Evolutionary conservation across 1,284 basidiomycete species (phyloP).

Genomic region (Ustilago vetiveriae): DNA sequence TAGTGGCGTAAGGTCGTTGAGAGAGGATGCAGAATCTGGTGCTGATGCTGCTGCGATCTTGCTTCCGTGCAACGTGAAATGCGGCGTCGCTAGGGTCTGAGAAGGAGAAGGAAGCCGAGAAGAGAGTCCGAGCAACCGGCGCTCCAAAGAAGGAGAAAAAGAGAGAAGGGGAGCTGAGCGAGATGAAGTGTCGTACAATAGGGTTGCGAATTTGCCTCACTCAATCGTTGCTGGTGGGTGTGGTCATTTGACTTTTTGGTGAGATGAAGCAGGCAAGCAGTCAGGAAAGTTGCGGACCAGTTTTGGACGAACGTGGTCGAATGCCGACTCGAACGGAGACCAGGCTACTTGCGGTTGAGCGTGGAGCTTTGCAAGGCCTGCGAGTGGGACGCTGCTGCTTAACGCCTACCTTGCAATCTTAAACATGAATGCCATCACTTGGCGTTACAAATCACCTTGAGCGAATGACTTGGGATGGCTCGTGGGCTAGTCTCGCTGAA

Average conservation of each 20-base stretch:
- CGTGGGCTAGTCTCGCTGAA: too few species aligned
- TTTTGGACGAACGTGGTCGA: not conserved
- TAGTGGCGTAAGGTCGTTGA: too few species aligned
- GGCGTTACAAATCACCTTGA: too few species aligned
- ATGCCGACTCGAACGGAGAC: not conserved
- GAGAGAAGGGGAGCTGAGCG: not conserved
- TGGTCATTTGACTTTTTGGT: constrained; percentile 8
- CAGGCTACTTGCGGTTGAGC: too few species aligned
- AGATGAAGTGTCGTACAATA: not conserved
- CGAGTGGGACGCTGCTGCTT: not conserved
- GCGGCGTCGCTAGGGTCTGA: not conserved
- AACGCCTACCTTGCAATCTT: not conserved
- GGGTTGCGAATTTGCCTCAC: not conserved
- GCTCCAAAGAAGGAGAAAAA: not conserved
- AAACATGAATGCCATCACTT: not conserved
- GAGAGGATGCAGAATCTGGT: too few species aligned
- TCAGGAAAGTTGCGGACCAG: not conserved
- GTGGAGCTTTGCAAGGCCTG: too few species aligned
- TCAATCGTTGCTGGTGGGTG: constrained; percentile 14
- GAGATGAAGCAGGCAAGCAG: not conserved
- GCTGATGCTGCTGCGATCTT: not conserved
- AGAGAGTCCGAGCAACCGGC: not conserved
- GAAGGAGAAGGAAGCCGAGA: not conserved
- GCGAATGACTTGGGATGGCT: not conserved
- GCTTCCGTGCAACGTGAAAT: not conserved